Base-by-base conservation (phyloP, 2,329 filamentous ascomycete genomes). In the Ascochyta clinopodiicola region DNA sequence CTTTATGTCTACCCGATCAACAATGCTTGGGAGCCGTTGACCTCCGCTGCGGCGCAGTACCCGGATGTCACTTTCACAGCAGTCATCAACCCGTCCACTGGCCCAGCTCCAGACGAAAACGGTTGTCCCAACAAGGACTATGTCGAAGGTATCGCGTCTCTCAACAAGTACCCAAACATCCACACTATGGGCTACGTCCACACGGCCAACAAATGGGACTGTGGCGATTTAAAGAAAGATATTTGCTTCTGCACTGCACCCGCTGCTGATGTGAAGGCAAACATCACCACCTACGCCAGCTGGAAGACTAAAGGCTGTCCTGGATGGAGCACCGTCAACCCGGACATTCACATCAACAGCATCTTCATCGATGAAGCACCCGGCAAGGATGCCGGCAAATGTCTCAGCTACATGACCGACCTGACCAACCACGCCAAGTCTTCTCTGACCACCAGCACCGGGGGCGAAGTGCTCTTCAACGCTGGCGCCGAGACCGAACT, bases 351-450 rank as follows among this genome's bases (percentile, higher is more conserved):
- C 22, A 57, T 57, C 48, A 29, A 57, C 34, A 57, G 54, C 35
- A 44, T 57, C 32, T 57, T 57, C 38, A 52, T 57, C 35, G 54
- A 57, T 4, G 54, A 57, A 34, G 44, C 54, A 12, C 54, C 54
- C 1, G 54, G 48, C 12, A 5, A 51, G 38, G 54, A 57, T 29
- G 44, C 29, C 9, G 48, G 48, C 15, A 34, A 21, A 8, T 57
- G 54, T 22, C 43, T 51, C 38, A 36, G 34, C 44, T 57, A 52
- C 39, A 57, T 57, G 54, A 44, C 47, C 2, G 54, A 57, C 27
- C 34, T 57, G 9, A 57, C 54, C 3, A 42, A 32, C 22, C 34
- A 51, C 37, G 48, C 48, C 1, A 57, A 52, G 38, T 44, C 47
- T 2, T 10, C 39, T 5, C 24, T 57, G 38, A 57, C 54, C 6